Percentiles rank a stretch among this genome's conserved stretches.
These are phyloP conservation scores for Clonostachys sp. DNA, from an alignment of 2,329 filamentous ascomycete genomes.

Conservation along the genomic window DNA sequence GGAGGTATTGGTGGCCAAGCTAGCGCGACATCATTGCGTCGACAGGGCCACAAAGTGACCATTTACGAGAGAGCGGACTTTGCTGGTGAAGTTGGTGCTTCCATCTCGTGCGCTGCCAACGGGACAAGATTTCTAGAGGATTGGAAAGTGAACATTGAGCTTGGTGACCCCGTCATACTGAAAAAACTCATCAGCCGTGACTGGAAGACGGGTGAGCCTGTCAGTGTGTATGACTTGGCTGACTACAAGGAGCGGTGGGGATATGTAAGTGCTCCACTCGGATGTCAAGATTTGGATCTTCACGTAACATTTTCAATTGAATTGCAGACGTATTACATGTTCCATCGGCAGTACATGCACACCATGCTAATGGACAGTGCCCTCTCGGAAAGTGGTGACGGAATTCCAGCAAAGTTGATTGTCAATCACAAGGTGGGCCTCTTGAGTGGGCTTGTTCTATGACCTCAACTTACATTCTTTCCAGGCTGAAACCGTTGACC, in stretches of 20 bases:
- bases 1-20: constrained; percentile 44
- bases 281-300: no score
- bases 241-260: constrained; percentile 65
- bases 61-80: constrained; percentile 65
- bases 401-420: constrained; percentile 40
- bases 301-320: no score
- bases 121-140: constrained; percentile 66
- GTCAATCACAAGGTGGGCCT: constrained; percentile 39
- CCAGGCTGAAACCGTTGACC: constrained; percentile 39
- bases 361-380: constrained; percentile 55
- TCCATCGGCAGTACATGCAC: constrained; percentile 61
- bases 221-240: constrained; percentile 57
- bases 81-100: constrained; percentile 63
- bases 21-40: constrained; percentile 38
- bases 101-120: constrained; percentile 65
- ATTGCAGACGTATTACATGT: constrained; percentile 48
- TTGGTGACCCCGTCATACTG: constrained; percentile 61
- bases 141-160: constrained; percentile 60
- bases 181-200: constrained; percentile 64
- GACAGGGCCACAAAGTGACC: constrained; percentile 43
- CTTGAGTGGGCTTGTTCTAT: neutral
- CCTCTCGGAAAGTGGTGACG: constrained; percentile 40
- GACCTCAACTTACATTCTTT: neutral
- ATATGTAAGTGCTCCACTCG: constrained; percentile 25
- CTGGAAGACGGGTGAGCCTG: constrained; percentile 64